Conservation (phyloP, 75 land plant genomes). For the Chamaecyparis obtusa region DNA sequence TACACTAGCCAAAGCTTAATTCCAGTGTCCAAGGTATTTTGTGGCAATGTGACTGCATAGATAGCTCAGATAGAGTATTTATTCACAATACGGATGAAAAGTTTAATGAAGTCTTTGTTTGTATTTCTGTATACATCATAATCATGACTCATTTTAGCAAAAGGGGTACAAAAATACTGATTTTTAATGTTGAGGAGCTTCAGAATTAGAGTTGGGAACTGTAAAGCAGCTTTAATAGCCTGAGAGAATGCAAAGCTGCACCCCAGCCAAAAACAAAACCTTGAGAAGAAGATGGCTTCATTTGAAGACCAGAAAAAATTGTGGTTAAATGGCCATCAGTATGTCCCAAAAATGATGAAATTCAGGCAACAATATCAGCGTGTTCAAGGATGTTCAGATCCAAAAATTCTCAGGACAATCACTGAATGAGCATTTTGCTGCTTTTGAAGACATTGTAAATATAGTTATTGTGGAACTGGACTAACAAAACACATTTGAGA, state of each 20-base stretch:
- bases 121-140: background rate
- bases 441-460: conserved; percentile 3
- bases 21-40: background rate
- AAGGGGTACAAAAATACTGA: background rate
- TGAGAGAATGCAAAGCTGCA: background rate
- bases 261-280: background rate
- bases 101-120: background rate
- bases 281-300: background rate
- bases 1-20: background rate
- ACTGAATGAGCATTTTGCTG: background rate
- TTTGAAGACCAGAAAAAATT: background rate
- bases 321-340: background rate
- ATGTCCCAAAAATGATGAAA: background rate
- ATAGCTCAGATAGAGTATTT: background rate
- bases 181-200: background rate
- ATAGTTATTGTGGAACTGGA: background rate
- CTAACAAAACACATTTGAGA: background rate
- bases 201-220: background rate
- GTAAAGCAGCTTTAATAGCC: background rate
- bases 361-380: background rate
- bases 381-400: background rate
- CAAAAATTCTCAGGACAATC: background rate
- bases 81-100: background rate
- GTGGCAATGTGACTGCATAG: background rate
- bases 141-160: background rate